Base-by-base conservation (phyloP, 1,284 basidiomycete species). In the Sporisorium sorghi region DNA sequence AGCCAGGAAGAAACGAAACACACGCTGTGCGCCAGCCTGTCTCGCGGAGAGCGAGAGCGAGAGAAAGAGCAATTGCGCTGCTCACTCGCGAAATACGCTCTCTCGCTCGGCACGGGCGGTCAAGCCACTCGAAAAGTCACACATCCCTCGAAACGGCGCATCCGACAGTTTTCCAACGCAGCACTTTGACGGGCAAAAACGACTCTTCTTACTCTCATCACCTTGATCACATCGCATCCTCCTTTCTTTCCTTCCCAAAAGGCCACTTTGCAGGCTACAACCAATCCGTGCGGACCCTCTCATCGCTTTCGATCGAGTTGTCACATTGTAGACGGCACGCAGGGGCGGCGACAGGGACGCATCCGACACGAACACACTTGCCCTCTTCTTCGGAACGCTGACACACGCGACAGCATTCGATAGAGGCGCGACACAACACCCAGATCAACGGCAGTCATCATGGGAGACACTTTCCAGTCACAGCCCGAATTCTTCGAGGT, bases 401-500 rank as follows among this genome's bases (percentile, higher is more conserved):
- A 37, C 44, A n/a, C 8, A 30, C 46, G 26, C 17, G 4, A 47
- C 44, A 47, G 28, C 26, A 19, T 30, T n/a, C 46, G 28, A 5
- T 6, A 30, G 26, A 47, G n/a, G 26, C 46, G n/a, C 15, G 46
- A 11, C 37, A 14, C n/a, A 40, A 14, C 35, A 17, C 2, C 15
- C 24, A 28, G 2, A 30, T 30, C 46, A 30, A 19, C 46, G 28
- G n/a, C 15, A 11, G 23, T 4, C 44, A 67, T 6, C 28, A 83
- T 84, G 80, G 81, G 75, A 24, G 82, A 84, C 76, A 64, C 80
- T 5, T 83, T 84, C 61, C 46, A 70, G 39, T 73, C 76, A 26
- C 76, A 83, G 53, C 83, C 83, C 57, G 83, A 84, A 57, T 84
- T 84, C 73, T 81, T 84, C 55, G 82, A 97, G 93, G 90, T 92